Evolutionary conservation across 2,329 filamentous ascomycete species (phyloP), one percentile per base, ranked within the genome.

Genomic region (Arthrobotrys conoides): DNA sequence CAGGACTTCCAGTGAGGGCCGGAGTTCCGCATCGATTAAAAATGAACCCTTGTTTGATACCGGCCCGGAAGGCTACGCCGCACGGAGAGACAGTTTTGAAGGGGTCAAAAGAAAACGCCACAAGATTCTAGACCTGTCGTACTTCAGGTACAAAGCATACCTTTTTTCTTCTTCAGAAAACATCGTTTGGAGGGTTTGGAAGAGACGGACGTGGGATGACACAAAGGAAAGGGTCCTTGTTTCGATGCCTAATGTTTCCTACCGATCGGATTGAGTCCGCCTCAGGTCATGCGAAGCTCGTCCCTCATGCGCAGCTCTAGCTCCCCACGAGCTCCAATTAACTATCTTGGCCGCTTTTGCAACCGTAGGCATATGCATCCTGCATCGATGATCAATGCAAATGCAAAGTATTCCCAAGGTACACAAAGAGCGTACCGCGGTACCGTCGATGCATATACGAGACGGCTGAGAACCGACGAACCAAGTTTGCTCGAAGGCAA

Each of bases 11-110:
- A 41, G 38, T 41, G 38, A 38, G 9, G 9, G 10, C 36, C 41
- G 3, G 14, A 18, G 16, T 46, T 6, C 30, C 16, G 24, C n/a
- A 57, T 12, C 18, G 16, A 36, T 30, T 30, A 3, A 30, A 30
- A 30, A 30, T 30, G 27, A 30, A 57, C 36, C 55, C 55, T 57
- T 20, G 55, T 61, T n/a, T 61, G 36, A 61, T 18, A 44, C 36
- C 55, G 55, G 33, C n/a, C 55, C n/a, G 55, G 55, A 61, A 61
- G 55, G 55, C 55, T 41, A 61, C 33, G 55, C 18, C 36, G 33
- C 36, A 41, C 10, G 36, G 20, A 5, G n/a, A 44, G 55, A 61
- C 33, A 27, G 12, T 22, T 33, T 33, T 53, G 20, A 24, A 24
- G 20, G 46, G 14, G 27, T 12, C n/a, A 16, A 46, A n/a, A 14